These are phyloP conservation scores for Ciborinia camelliae DNA, from an alignment of 2,329 filamentous ascomycete species.

Conservation along the genomic window DNA sequence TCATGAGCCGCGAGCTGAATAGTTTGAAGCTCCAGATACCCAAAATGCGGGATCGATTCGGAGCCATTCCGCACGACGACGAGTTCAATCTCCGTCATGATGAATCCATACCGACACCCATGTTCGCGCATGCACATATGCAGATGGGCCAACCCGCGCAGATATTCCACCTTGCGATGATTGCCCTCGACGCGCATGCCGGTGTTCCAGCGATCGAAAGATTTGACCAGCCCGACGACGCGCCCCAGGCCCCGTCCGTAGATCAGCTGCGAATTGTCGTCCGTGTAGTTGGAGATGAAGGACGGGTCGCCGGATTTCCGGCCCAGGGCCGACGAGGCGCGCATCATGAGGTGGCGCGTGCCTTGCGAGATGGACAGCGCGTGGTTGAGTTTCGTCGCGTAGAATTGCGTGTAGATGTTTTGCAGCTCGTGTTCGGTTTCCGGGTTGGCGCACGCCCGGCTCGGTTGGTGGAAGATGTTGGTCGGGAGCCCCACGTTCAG, in stretches of 20 bases:
- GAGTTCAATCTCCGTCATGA: constrained; percentile 93
- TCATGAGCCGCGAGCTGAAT: constrained; percentile 52
- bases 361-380: constrained; percentile 74
- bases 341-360: constrained; percentile 51
- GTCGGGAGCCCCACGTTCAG: constrained; percentile 66
- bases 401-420: constrained; percentile 71
- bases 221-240: constrained; percentile 82
- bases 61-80: constrained; percentile 81
- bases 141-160: constrained; percentile 78
- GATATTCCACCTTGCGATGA: constrained; percentile 82
- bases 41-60: constrained; percentile 73
- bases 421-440: constrained; percentile 77
- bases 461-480: constrained; percentile 53
- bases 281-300: constrained; percentile 52
- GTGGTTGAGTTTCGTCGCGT: constrained; percentile 82
- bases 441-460: constrained; percentile 56
- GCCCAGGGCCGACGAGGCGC: constrained; percentile 24
- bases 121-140: constrained; percentile 93
- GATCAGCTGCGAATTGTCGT: constrained; percentile 47
- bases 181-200: constrained; percentile 86
- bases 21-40: constrained; percentile 73
- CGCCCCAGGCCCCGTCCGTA: constrained; percentile 54
- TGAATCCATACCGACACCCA: constrained; percentile 89
- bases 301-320: constrained; percentile 35
- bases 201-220: constrained; percentile 92